Percentiles rank a stretch among this genome's conserved stretches.
These are phyloP conservation scores for Eragrostis nindensis DNA, from an alignment of 176 grass and related monocot species.

Conservation along the genomic window DNA sequence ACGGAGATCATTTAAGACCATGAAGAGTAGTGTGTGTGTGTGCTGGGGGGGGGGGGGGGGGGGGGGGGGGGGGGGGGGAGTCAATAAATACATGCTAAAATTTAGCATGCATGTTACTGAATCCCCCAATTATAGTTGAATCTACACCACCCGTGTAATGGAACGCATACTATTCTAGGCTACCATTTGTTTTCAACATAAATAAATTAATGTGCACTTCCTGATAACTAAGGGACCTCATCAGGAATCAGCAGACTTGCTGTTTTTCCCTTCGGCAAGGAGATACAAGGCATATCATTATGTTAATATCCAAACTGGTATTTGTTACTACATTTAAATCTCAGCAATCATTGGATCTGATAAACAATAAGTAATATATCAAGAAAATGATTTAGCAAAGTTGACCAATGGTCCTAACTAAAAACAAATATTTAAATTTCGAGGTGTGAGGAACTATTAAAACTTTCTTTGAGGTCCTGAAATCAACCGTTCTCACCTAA, in stretches of 20 bases:
- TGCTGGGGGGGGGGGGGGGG: too few relatives aligned
- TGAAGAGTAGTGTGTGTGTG: too few relatives aligned
- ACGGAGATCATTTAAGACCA: too few relatives aligned
- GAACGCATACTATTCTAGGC: neutral
- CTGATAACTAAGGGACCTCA: neutral
- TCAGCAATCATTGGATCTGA: too few relatives aligned
- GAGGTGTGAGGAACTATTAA: neutral
- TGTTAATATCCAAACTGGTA: neutral
- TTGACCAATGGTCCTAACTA: neutral
- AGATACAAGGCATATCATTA: neutral
- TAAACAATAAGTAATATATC: neutral
- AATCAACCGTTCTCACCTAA: neutral
- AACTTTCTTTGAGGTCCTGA: neutral
- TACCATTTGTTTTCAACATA: constrained; percentile 21
- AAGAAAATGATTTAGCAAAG: neutral
- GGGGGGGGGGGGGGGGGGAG: too few relatives aligned
- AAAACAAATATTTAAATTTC: constrained; percentile 1
- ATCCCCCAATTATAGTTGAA: neutral
- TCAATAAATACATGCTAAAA: neutral
- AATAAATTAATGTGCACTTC: neutral
- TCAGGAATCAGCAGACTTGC: neutral
- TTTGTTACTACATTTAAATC: neutral
- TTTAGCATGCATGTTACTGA: neutral
- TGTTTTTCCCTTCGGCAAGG: neutral
- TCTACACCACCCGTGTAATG: neutral